Percentiles rank a stretch among this genome's conserved stretches.
Evolutionary conservation across 768 basidiomycete species (phyloP).

Genomic region (Leccinum rimulosum): DNA sequence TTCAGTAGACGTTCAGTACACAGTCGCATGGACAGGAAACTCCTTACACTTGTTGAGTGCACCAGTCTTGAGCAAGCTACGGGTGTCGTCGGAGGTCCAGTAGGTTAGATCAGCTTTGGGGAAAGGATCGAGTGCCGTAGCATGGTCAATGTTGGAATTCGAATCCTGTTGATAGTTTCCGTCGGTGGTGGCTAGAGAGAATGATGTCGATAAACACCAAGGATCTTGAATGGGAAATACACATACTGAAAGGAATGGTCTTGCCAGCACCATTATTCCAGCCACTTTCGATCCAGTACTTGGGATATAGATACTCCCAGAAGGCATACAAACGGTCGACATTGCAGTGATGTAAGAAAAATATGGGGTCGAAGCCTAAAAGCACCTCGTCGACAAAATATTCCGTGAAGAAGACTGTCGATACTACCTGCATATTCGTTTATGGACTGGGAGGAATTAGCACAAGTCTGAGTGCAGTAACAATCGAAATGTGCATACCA

Average conservation of each 20-base stretch:
- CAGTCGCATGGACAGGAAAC: neutral
- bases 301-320: slow-evolving; percentile 22
- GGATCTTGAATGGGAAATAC: neutral
- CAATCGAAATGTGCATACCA: slow-evolving; percentile 8
- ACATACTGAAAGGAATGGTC: slow-evolving; percentile 8
- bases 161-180: slow-evolving; percentile 4
- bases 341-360: slow-evolving; percentile 19
- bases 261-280: slow-evolving; percentile 11
- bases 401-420: neutral
- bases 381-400: neutral
- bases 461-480: neutral
- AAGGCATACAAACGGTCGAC: slow-evolving; percentile 23
- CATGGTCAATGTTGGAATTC: neutral
- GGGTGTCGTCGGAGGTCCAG: slow-evolving; percentile 16
- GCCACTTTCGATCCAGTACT: slow-evolving; percentile 16
- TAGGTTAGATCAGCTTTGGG: slow-evolving; percentile 3
- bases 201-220: neutral
- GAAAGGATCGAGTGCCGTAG: slow-evolving; percentile 13
- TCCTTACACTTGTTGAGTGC: slow-evolving; percentile 6
- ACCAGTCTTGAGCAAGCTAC: slow-evolving; percentile 2
- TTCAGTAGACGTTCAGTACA: neutral
- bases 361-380: slow-evolving; percentile 19
- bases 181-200: neutral
- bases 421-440: slow-evolving; percentile 21
- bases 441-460: slow-evolving; percentile 1